Evolutionary conservation across 257 asterid genomes (phyloP), one percentile per base, ranked within the genome.

Genomic region (Nicotiana paniculata): DNA sequence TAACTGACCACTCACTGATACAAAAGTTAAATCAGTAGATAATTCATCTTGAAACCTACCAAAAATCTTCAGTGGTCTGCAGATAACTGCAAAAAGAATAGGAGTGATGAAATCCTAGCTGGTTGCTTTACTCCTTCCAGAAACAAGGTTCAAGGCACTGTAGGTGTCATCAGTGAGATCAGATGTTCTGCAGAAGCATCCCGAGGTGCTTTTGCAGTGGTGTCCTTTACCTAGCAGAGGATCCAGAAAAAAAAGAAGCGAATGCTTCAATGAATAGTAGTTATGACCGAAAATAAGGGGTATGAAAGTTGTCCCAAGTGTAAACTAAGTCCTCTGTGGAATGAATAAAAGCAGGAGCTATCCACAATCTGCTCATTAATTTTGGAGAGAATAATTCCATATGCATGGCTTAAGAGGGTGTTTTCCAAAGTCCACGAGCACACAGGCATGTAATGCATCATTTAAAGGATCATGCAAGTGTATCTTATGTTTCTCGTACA

Each of bases 151-250:
- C 17, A 87, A 81, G 66, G 85, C 83, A 54, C 82, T 86, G 84
- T 75, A 85, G 82, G 58, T 76, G 84, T 87, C 88, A 64, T 89
- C 90, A 68, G 86, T 72, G 81, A 87, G 85, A 84, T 83, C 89
- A 37, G 83, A 66, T 77, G 79, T 84, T 86, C 91, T 88, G 86
- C 91, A 91, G 72, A 85, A 85, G 86, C 55, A 65, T 83, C 91
- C 39, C 81, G 87, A 83, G 90, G 88, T 70, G 70, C 85, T 84
- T 83, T 81, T 81, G 87, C 89, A 81, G 90, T 82, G 90, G 88
- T 86, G 75, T 89, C 95, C 75, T 88, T 89, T 87, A 92, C 69
- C 97, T 92, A 58, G 83, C 77, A 70, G 57, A 81, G 39, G 83
- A 46, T 66, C 75, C 61, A 86, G 79, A 46, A 59, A 55, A 37